phyloP scores from a whole-genome alignment of 164 flowering plant species.

The Chloranthus sessilifolius region DNA sequence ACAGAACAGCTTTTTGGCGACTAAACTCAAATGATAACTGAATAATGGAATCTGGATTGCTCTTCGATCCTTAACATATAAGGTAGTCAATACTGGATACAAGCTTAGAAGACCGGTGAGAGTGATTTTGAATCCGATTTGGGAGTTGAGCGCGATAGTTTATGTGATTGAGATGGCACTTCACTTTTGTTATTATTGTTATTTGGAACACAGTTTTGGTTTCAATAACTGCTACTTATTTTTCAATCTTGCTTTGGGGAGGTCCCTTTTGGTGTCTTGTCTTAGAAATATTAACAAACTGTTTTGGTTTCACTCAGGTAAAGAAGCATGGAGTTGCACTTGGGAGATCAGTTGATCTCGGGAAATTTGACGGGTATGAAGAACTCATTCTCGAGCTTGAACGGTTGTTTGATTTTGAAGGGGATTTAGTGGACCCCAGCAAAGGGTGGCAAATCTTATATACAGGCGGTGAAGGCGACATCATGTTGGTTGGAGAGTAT shows the following conservation, averaged over 20 bases:
- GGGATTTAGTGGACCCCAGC: slow-evolving; percentile 32
- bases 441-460: slow-evolving; percentile 47
- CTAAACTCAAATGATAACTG: too few relatives aligned
- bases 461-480: slow-evolving; percentile 40
- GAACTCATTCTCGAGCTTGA: slow-evolving; percentile 47
- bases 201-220: not conserved
- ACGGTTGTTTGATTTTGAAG: slow-evolving; percentile 44
- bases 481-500: slow-evolving; percentile 41
- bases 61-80: too few relatives aligned
- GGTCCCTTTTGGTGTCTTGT: not conserved
- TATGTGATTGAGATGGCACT: too few relatives aligned
- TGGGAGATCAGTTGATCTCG: slow-evolving; percentile 50
- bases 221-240: not conserved
- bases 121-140: too few relatives aligned
- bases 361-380: slow-evolving; percentile 36
- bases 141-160: too few relatives aligned
- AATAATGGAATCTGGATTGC: too few relatives aligned
- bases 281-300: not conserved
- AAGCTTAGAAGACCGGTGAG: too few relatives aligned
- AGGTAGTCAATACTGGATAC: too few relatives aligned
- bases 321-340: slow-evolving; percentile 41
- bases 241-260: not conserved
- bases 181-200: too few relatives aligned
- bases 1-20: too few relatives aligned
- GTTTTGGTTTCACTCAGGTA: slow-evolving; percentile 28